Base-by-base conservation (phyloP, 2,329 filamentous ascomycete genomes). In the Penicillium griseofulvum region DNA sequence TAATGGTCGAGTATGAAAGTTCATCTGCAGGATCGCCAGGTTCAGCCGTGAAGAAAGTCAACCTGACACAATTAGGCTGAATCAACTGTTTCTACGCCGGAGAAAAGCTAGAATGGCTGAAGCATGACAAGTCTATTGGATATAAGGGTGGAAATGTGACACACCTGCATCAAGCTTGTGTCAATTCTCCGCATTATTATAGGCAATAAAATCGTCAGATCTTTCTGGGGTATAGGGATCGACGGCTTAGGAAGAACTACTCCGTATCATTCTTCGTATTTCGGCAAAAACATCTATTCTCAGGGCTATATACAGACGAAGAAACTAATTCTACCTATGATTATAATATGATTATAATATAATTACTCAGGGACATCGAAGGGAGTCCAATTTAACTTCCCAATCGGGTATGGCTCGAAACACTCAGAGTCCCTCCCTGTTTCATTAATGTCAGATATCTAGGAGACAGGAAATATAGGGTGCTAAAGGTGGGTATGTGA, bases 41-140 rank as follows among this genome's bases (percentile, higher is more conserved):
- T 49, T 55, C 56, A 61, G 52, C 57, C 54, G 52, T 58, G 49
- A 53, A 52, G 44, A 59, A 49, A n/a, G 24, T 26, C 44, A 17
- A 14, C 9, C 34, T 16, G 37, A 31, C 17, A 17, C 14, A 52
- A 56, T 61, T 56, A 58, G 55, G 43, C 57, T 60, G 55, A 58
- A 61, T 60, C 43, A 42, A 46, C 38, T 7, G 37, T 28, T 41
- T 50, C 41, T 56, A 46, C 38, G 34, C 16, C 26, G 44, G 8
- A 36, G 1, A 2, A 22, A 12, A 14, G n/a, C 28, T 22, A 49
- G 37, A n/a, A 1, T 7, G n/a, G 26, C 14, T 36, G 17, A 28
- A n/a, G 22, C 11, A 9, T 19, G 19, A 16, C 19, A 26, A 26
- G 11, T 12, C 7, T 17, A 53, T 42, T 41, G 41, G 44, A 33